Percentiles rank a stretch among this genome's conserved stretches.
These are phyloP conservation scores for Phytophthora quininea DNA, from an alignment of 352 stramenopile species.

Conservation along the genomic window DNA sequence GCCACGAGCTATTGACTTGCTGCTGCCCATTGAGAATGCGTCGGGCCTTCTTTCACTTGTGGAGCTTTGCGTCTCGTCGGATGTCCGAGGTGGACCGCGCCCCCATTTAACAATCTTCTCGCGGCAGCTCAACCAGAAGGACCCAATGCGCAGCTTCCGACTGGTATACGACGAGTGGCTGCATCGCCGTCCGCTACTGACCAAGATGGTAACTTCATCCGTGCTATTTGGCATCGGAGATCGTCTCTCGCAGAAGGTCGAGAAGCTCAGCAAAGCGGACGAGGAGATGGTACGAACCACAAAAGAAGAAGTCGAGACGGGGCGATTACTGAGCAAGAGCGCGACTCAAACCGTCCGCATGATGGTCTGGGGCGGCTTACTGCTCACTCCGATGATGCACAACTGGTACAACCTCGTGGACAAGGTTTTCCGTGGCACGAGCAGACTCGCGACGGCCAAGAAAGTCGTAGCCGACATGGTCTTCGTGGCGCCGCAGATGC, in stretches of 20 bases:
- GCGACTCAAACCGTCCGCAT: slow-evolving; percentile 58
- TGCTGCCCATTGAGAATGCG: too few relatives aligned
- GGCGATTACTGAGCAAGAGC: slow-evolving; percentile 8
- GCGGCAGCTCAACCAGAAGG: too few relatives aligned
- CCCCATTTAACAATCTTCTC: too few relatives aligned
- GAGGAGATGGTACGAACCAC: too few relatives aligned
- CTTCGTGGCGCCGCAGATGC: slow-evolving; percentile 24
- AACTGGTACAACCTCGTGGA: slow-evolving; percentile 87
- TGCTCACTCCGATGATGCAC: slow-evolving; percentile 82
- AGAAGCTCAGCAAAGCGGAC: not conserved
- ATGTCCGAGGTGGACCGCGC: not conserved
- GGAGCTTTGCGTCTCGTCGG: too few relatives aligned
- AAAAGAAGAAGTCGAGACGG: not conserved
- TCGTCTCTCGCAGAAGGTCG: slow-evolving; percentile 43
- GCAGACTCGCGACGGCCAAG: slow-evolving; percentile 24
- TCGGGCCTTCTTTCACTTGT: too few relatives aligned
- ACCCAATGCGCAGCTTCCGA: slow-evolving; percentile 19
- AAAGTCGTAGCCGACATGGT: slow-evolving; percentile 40
- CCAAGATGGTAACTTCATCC: slow-evolving; percentile 49
- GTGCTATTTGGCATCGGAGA: slow-evolving; percentile 50
- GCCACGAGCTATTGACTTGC: too few relatives aligned
- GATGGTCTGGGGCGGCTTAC: slow-evolving; percentile 76
- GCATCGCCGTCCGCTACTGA: slow-evolving; percentile 44
- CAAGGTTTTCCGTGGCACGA: slow-evolving; percentile 25
- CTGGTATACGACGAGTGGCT: slow-evolving; percentile 45